Evolutionary conservation across 140 eudicot species (phyloP), one percentile per base, ranked within the genome.

Genomic region (Oenanthe javanica): DNA sequence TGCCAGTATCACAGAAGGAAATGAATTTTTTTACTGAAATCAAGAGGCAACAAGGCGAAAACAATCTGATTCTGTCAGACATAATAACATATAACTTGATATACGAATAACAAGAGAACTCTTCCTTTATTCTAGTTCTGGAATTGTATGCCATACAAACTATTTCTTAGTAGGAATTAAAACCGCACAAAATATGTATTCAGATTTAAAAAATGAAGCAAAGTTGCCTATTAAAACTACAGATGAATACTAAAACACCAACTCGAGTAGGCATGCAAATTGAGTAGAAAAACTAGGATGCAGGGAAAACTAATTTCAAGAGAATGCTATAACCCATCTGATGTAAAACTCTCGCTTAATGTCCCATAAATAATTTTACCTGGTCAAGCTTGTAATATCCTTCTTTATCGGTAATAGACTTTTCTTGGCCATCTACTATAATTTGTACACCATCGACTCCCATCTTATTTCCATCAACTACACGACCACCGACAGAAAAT

Each of bases 311-410:
- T n/a, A 14, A 21, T 14, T 25, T 16, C 13, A 4, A 25, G 9
- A 77, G 27, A 42, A 31, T 1, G 13, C 4, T 1, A 7, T 52
- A 15, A 77, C 69, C 3, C 9, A 13, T 14, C 12, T 13, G 36
- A 25, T 43, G n/a, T n/a, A 21, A 42, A 59, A 72, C 42, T 19
- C 82, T 57, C 8, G 46, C 21, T 42, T 75, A 61, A 42, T 51
- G 74, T 70, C 48, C 50, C 12, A 3, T 77, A 69, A 63, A 79
- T 70, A 36, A 82, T 14, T 2, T 86, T 85, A 94, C 98, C 96
- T 95, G 99, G 87, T 95, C 99, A 70, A 95, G 97, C 87, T 95
- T 95, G 87, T 92, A 95, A 86, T 89, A 90, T 73, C 99, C 99
- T 57, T 88, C 89, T 86, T 85, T 89, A 84, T 90, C 97, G 72